Conservation (phyloP, 2,329 filamentous ascomycete genomes). For the Fonsecaea monophora region DNA sequence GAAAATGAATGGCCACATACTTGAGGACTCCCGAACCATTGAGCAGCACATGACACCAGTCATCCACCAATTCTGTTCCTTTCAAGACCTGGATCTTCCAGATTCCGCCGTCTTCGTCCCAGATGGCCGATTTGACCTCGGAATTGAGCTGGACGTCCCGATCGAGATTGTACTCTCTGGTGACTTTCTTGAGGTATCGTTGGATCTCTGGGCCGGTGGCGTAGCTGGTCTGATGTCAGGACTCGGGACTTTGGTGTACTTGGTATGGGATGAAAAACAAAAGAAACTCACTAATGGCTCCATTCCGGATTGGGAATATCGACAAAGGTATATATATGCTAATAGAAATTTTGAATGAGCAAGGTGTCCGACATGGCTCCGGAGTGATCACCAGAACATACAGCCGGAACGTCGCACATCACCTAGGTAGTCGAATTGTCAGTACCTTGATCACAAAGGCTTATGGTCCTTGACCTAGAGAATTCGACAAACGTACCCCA, state of each 20-base stretch:
- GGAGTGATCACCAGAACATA: not conserved
- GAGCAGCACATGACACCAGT: slow-evolving; percentile 27
- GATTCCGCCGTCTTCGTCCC: slow-evolving; percentile 47
- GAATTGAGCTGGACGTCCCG: slow-evolving; percentile 48
- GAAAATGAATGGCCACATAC: slow-evolving; percentile 2
- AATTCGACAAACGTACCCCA: slow-evolving; percentile 22
- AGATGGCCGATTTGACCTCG: slow-evolving; percentile 48
- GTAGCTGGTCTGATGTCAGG: slow-evolving; percentile 37
- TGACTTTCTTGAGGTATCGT: slow-evolving; percentile 50
- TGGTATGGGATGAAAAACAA: too few species aligned
- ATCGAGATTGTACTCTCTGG: slow-evolving; percentile 50
- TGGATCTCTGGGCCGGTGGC: slow-evolving; percentile 51
- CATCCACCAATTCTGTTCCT: slow-evolving; percentile 22
- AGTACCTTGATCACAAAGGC: too few species aligned
- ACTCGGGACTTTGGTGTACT: too few species aligned
- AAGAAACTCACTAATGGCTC: slow-evolving; percentile 42
- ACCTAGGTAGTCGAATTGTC: slow-evolving; percentile 6
- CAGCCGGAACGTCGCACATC: slow-evolving; percentile 38
- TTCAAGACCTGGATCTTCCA: slow-evolving; percentile 47
- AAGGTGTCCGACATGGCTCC: too few species aligned
- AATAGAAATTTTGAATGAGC: too few species aligned
- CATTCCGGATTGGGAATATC: slow-evolving; percentile 50
- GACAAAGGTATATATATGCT: slow-evolving; percentile 30
- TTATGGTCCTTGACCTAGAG: too few species aligned
- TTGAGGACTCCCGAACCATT: slow-evolving; percentile 30